phyloP scores from a whole-genome alignment of 2,329 filamentous ascomycete genomes.

The Elsinoe fawcettii region DNA sequence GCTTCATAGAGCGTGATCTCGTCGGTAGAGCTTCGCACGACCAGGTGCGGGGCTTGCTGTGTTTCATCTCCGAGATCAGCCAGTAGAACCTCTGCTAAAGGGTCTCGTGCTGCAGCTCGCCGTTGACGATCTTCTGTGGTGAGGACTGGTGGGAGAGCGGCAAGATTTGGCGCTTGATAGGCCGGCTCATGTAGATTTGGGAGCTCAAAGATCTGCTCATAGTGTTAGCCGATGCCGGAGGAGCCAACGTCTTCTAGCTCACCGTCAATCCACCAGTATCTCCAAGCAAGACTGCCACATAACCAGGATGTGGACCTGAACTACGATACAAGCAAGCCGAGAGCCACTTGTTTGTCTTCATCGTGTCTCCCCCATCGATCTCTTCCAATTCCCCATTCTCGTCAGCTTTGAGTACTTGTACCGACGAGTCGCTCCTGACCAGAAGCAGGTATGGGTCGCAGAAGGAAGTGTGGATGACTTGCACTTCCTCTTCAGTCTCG shows the following conservation, averaged over 20 bases:
- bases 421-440: conserved; percentile 72
- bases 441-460: conserved; percentile 79
- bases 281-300: conserved; percentile 70
- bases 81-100: conserved; percentile 69
- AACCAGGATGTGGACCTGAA: conserved; percentile 47
- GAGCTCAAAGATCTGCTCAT: conserved; percentile 62
- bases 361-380: conserved; percentile 55
- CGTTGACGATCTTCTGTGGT: conserved; percentile 63
- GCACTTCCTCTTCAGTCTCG: conserved; percentile 71
- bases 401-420: conserved; percentile 72
- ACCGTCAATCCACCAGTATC: conserved; percentile 68
- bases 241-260: conserved; percentile 30
- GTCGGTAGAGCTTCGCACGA: conserved; percentile 73
- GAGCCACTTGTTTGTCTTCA: conserved; percentile 63
- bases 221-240: background rate
- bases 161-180: conserved; percentile 67
- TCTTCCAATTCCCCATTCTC: conserved; percentile 79
- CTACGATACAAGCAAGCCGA: conserved; percentile 74
- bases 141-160: conserved; percentile 68
- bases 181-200: conserved; percentile 63
- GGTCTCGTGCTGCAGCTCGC: conserved; percentile 64
- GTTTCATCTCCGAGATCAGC: conserved; percentile 75
- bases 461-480: conserved; percentile 73
- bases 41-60: conserved; percentile 65
- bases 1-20: conserved; percentile 86